Evolutionary conservation across 163 green algal genomes (phyloP), one percentile per base, ranked within the genome.

Genomic region (Chlamydomonas reinhardtii): DNA sequence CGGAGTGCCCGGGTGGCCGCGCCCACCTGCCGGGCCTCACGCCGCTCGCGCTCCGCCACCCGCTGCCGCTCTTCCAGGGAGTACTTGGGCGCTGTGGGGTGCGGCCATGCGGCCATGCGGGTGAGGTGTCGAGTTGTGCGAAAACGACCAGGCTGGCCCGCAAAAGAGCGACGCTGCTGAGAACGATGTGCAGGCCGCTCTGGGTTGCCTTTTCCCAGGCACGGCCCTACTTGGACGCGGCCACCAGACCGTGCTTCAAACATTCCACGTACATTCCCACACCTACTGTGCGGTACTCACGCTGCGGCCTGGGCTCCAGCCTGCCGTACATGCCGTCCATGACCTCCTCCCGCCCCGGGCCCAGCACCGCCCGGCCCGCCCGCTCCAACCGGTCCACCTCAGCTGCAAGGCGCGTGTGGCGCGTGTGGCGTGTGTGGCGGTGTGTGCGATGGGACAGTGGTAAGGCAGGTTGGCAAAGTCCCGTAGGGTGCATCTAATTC

Each of bases 261-360:
- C n/a, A n/a, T n/a, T n/a, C n/a, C 66, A 65, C 77, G n/a, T 68
- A n/a, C 52, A 48, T 48, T 31, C 64, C 70, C 31, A 54, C 17
- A 66, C 37, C 17, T 43, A 43, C 37, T 61, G 43, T 22, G 17
- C 74, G 5, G 4, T 43, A 25, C 73, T 69, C 84, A 94, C 91
- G 89, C 90, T 83, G 39, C 0, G 96, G 96, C 62, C 92, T 94
- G 27, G 97, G 96, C 52, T 98, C 92, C 34, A 96, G 72, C 0
- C 92, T 86, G 56, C 96, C 95, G 84, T 98, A 99, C 97, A 99
- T 98, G 54, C 88, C 93, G 0, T 96, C 91, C 93, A 98, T 95
- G 32, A 98, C 94, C 20, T 98, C 94, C 22, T 94, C 56, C 6
- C 94, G 88, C 31, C 69, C 85, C 32, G 70, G 91, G 69, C 62